Base-by-base conservation (phyloP, 352 stramenopile species). In the Saprolegnia diclina region DNA sequence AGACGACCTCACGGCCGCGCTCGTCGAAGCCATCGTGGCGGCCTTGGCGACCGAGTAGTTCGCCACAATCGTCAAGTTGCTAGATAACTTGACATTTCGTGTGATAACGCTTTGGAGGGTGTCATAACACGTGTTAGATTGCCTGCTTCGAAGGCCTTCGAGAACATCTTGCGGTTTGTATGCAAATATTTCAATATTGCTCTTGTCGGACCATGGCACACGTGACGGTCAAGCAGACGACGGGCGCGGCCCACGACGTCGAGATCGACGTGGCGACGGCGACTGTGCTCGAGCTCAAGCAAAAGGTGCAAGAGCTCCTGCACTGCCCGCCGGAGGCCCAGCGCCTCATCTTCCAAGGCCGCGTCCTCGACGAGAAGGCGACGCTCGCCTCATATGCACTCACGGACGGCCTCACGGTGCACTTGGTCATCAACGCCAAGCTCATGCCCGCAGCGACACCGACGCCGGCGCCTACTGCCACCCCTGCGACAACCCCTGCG, bases 291-390 rank as follows among this genome's bases (percentile, higher is more conserved):
- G 55, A 68, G 22, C 80, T 94, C 24, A 94, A 94, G 76, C 74
- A 91, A 35, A 77, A 90, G 72, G 69, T 78, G 69, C 75, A 88
- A 63, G 76, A 89, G 56, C 61, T 73, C 38, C 65, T 57, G 54
- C 82, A 79, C 22, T 94, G 88, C 67, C 82, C 83, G 1, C 76
- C 85, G 14, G 74, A 76, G 22, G 81, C 82, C 19, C 86, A 94
- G 76, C 86, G 86, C 11, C 75, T 94, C 44, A 94, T 94, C 65
- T 94, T 94, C 73, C 84, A 94, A 71, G 86, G 86, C 19, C 84
- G 91, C 68, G 90, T 94, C 74, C 72, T 94, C 29, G 80, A 92
- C 72, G 75, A 94, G 73, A 81, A 78, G 54, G 85, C 88, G 56
- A 55, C 74, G 11, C 69, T 94, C 65, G 70, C 70, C 65, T 84